A percentile compares a stretch with the other conserved stretches of the same genome.
Evolutionary conservation across 306 rosid species (phyloP).

Genomic region (Prunus salicina): DNA sequence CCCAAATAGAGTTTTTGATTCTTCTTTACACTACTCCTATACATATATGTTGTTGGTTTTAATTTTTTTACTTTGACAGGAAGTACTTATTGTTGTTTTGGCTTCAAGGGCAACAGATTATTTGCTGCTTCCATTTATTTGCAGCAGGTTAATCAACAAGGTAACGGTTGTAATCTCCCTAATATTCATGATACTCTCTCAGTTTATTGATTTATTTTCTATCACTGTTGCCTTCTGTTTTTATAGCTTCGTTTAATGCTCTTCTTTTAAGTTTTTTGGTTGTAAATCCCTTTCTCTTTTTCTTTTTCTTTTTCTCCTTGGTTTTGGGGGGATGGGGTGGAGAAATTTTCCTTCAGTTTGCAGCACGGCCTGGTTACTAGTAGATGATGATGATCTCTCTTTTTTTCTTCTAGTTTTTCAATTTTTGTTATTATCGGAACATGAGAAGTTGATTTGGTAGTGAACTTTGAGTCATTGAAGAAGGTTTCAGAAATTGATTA

Average conservation of each 20-base stretch:
- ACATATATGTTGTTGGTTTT: constrained; percentile 1
- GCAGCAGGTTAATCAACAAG: constrained; percentile 29
- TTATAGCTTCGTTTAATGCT: constrained; percentile 5
- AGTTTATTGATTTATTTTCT: neutral
- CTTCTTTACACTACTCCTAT: neutral
- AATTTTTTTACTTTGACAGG: neutral
- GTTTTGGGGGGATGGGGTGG: neutral
- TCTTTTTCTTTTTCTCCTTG: neutral
- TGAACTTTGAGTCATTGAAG: constrained; percentile 1
- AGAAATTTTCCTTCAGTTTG: neutral
- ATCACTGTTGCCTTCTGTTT: neutral
- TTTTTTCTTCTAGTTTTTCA: no score
- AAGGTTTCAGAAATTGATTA: neutral
- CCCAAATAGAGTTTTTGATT: neutral
- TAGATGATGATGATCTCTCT: neutral
- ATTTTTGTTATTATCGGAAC: neutral
- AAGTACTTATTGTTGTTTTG: constrained; percentile 19
- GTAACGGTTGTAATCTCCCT: constrained; percentile 26
- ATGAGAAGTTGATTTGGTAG: neutral
- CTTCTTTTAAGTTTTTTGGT: neutral
- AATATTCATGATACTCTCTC: neutral
- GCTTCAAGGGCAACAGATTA: constrained; percentile 17
- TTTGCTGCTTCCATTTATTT: constrained; percentile 6
- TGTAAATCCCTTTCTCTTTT: neutral
- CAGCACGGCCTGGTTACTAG: neutral